phyloP scores from a whole-genome alignment of 2,329 filamentous ascomycete species.

The Graphilbum sp. region DNA sequence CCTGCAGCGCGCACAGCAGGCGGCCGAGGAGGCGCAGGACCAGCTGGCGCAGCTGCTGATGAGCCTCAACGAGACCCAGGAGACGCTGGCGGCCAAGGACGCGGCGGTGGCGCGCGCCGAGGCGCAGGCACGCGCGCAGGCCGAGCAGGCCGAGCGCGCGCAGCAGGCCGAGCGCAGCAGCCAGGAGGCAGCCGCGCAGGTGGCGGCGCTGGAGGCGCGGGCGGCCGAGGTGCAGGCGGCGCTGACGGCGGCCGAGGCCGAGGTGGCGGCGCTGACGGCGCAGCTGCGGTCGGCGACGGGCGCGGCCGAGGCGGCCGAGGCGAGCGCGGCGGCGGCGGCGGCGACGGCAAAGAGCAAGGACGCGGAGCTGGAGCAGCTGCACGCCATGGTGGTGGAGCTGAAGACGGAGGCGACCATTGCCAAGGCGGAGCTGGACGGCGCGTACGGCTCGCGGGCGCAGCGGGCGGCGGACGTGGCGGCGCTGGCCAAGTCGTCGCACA shows the following conservation, averaged over 20 bases:
- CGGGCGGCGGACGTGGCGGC: constrained; percentile 41
- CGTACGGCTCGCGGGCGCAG: constrained; percentile 41
- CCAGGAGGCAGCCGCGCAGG: constrained; percentile 17
- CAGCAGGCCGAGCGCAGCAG: constrained; percentile 8
- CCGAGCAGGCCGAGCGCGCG: constrained; percentile 5
- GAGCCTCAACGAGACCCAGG: constrained; percentile 24
- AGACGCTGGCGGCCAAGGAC: constrained; percentile 10
- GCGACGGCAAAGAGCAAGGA: constrained; percentile 31
- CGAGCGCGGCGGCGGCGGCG: constrained; percentile 19
- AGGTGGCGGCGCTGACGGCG: constrained; percentile 19
- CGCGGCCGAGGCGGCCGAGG: constrained; percentile 14
- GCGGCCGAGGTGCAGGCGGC: constrained; percentile 14
- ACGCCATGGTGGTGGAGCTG: constrained; percentile 36
- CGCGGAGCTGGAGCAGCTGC: constrained; percentile 31
- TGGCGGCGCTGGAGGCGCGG: constrained; percentile 24
- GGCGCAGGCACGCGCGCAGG: constrained; percentile 4
- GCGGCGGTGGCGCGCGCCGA: constrained; percentile 2
- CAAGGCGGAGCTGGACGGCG: constrained; percentile 44
- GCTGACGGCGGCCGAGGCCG: constrained; percentile 21
- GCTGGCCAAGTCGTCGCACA: constrained; percentile 31
- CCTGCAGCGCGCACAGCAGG: constrained; percentile 22
- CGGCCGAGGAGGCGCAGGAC: constrained; percentile 23
- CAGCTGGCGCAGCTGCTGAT: constrained; percentile 31
- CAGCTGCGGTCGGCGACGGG: constrained; percentile 17
- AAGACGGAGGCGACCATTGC: constrained; percentile 46